Conservation (phyloP, 495 filamentous ascomycete genomes). For the Daldinia caldariorum region DNA sequence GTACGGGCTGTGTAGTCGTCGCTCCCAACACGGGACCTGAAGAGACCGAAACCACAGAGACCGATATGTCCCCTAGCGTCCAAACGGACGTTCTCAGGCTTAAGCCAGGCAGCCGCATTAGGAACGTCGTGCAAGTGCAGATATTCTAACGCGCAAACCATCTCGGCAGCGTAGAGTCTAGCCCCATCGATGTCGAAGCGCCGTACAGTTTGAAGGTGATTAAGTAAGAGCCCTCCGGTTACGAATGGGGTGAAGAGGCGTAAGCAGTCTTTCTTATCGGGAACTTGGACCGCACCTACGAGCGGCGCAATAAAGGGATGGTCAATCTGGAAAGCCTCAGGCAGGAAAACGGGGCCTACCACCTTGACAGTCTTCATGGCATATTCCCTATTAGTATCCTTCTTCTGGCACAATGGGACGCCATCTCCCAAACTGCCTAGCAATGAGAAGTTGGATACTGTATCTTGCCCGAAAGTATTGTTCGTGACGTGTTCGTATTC, state of each 20-base stretch:
- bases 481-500: slow-evolving; percentile 2
- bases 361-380: background rate
- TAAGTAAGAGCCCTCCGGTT: background rate
- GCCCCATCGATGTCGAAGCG: background rate
- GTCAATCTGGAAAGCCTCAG: background rate
- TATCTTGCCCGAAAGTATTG: too few species aligned
- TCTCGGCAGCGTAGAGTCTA: background rate
- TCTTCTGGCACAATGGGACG: background rate
- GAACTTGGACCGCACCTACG: background rate
- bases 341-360: background rate
- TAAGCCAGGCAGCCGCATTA: background rate
- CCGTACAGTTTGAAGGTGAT: background rate
- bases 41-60: background rate
- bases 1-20: background rate
- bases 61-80: background rate
- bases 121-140: background rate
- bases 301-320: background rate
- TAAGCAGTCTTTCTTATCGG: background rate
- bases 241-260: background rate
- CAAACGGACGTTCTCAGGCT: background rate
- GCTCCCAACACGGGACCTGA: background rate
- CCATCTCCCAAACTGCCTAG: background rate
- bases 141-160: background rate
- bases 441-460: background rate
- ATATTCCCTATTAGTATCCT: background rate